Percentiles rank a stretch among this genome's conserved stretches.
Conservation (phyloP, 768 basidiomycete species). For the Sporobolomyces roseus region DNA sequence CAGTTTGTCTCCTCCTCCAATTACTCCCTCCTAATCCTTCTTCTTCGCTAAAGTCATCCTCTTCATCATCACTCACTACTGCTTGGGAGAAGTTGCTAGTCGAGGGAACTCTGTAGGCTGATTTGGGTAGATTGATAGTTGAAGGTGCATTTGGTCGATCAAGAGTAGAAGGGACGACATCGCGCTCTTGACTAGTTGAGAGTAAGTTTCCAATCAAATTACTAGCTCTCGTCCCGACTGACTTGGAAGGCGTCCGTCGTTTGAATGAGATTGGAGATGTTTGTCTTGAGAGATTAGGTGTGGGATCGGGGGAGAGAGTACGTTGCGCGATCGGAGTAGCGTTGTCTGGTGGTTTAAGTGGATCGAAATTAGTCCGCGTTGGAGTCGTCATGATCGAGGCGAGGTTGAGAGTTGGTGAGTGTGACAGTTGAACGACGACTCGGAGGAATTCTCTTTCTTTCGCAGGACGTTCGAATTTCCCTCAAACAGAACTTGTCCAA, state of each 20-base stretch:
- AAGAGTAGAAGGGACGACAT: conserved; percentile 2
- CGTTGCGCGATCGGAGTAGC: neutral
- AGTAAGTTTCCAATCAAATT: conserved; percentile 19
- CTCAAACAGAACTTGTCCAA: no score
- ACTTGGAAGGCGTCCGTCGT: conserved; percentile 16
- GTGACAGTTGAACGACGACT: no score
- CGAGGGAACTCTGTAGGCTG: neutral
- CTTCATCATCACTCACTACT: conserved; percentile 12
- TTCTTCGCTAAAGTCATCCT: conserved; percentile 1
- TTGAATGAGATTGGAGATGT: conserved; percentile 28
- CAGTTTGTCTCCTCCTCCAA: conserved; percentile 12
- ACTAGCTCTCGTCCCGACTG: neutral
- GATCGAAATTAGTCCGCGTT: conserved; percentile 1
- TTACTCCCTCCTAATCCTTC: neutral
- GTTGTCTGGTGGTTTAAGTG: neutral
- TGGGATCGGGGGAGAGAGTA: neutral
- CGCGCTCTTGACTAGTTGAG: neutral
- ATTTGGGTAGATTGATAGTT: neutral
- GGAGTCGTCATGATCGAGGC: conserved; percentile 7
- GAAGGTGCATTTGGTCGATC: neutral
- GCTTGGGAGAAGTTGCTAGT: conserved; percentile 16
- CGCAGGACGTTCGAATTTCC: no score
- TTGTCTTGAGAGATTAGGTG: neutral
- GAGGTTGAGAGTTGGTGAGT: neutral
- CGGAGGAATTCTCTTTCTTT: no score